phyloP scores from a whole-genome alignment of 1,139 yeast species.

The Taiozyma onychis region DNA sequence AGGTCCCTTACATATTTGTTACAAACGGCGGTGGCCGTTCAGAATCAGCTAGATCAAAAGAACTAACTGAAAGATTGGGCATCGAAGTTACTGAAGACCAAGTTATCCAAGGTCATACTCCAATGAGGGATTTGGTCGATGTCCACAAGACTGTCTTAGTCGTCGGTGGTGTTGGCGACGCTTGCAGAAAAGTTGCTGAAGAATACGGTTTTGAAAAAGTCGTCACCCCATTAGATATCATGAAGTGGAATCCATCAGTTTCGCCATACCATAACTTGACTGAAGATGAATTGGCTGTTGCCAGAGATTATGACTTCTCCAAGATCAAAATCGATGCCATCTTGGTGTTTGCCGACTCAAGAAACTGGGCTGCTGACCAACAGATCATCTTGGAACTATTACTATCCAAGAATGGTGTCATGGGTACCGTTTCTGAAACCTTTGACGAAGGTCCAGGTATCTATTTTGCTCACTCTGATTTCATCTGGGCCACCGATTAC shows the following conservation, averaged over 20 bases:
- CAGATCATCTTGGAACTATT: conserved; percentile 77
- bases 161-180: conserved; percentile 80
- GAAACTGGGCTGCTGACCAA: conserved; percentile 90
- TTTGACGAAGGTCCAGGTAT: conserved; percentile 75
- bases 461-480: conserved; percentile 84
- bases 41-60: conserved; percentile 64
- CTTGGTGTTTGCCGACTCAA: conserved; percentile 73
- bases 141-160: conserved; percentile 67
- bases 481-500: conserved; percentile 85
- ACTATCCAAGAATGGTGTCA: conserved; percentile 67
- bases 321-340: conserved; percentile 63
- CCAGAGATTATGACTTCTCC: conserved; percentile 59
- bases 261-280: conserved; percentile 73
- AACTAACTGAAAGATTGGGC: conserved; percentile 55
- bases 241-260: conserved; percentile 83
- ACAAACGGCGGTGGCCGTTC: conserved; percentile 90
- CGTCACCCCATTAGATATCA: conserved; percentile 70
- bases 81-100: conserved; percentile 63
- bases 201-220: conserved; percentile 74
- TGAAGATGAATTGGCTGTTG: conserved; percentile 56
- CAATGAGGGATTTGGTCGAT: conserved; percentile 72
- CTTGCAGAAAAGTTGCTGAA: conserved; percentile 74
- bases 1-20: conserved; percentile 80
- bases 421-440: conserved; percentile 72
- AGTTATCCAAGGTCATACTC: conserved; percentile 86